Evolutionary conservation across 2,329 filamentous ascomycete species (phyloP), one percentile per base, ranked within the genome.

Genomic region (Coniella lustricola): DNA sequence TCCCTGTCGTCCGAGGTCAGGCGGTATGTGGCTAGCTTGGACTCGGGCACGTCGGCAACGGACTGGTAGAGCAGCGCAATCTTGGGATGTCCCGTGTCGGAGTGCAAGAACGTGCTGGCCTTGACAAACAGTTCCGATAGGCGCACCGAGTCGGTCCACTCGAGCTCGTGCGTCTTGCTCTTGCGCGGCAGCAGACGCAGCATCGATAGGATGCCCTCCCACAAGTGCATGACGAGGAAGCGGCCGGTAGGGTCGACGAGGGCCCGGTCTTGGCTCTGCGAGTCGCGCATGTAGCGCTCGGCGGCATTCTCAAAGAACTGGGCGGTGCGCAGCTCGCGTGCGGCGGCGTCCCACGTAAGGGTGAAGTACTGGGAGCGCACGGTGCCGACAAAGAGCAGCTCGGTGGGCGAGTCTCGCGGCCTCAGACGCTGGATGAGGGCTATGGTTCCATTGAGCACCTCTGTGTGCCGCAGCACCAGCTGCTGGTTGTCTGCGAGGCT

Each of bases 361-460:
- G 89, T 95, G 65, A 97, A 95, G 69, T 95, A 97, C 59, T 90
- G 84, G 57, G 87, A 86, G 48, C 86, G 82, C 62, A 95, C 86
- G 40, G 93, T 98, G 43, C 90, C 91, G 49, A 98, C 78, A 62
- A 98, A 95, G 52, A 98, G 79, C 53, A 96, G 81, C 57, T 97
- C 90, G 41, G 83, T 88, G 4, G 75, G 67, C 22, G 84, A 82
- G 57, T 87, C 80, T 42, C 81, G 80, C 5, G 90, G 89, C 21
- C 82, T 82, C 41, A 98, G 74, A 60, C 82, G 84, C 60, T 93
- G 80, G 13, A 96, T 77, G 73, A 96, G 87, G 7, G 86, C 84
- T 57, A 97, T 83, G 56, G 85, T 87, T 62, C 91, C 93, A 63
- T 91, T 91, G 48, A 97, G 75, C 54, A 81, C 72, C 60, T 84